These are phyloP conservation scores for Rhodotorula sp. DNA, from an alignment of 1,284 basidiomycete genomes.

Conservation along the genomic window DNA sequence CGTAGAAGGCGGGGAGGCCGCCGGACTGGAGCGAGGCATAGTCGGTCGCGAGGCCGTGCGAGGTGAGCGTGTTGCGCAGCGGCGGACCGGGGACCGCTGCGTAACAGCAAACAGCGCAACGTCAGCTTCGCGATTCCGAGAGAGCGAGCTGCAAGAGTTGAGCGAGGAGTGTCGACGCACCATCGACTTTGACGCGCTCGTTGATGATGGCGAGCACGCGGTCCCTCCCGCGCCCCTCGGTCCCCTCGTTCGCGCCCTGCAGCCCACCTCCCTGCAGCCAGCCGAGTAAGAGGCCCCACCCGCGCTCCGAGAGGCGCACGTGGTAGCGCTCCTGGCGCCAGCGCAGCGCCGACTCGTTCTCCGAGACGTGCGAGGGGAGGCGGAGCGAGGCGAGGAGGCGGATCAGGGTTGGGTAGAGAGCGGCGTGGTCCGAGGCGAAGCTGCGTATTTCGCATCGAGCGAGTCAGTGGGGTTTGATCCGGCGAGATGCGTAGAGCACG, in stretches of 20 bases:
- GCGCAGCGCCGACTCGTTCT: conserved; percentile 70
- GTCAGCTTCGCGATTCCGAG: background rate
- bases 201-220: conserved; percentile 92
- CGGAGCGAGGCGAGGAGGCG: conserved; percentile 80
- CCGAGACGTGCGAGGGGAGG: conserved; percentile 73
- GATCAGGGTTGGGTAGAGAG: conserved; percentile 68
- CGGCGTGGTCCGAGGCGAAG: conserved; percentile 43
- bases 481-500: background rate
- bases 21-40: conserved; percentile 19
- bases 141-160: conserved; percentile 18
- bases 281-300: conserved; percentile 86
- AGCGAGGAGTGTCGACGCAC: conserved; percentile 55
- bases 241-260: conserved; percentile 73
- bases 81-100: conserved; percentile 41
- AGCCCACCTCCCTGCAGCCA: conserved; percentile 91
- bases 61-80: conserved; percentile 18
- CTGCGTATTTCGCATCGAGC: conserved; percentile 8
- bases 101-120: background rate
- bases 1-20: conserved; percentile 9
- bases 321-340: conserved; percentile 90
- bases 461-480: background rate
- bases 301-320: conserved; percentile 85
- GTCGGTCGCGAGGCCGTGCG: conserved; percentile 29
- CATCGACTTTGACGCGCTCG: conserved; percentile 86
- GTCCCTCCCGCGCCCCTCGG: conserved; percentile 64